Evolutionary conservation across 305 asterid species (phyloP).

Genomic region (Fraxinus greggii): DNA sequence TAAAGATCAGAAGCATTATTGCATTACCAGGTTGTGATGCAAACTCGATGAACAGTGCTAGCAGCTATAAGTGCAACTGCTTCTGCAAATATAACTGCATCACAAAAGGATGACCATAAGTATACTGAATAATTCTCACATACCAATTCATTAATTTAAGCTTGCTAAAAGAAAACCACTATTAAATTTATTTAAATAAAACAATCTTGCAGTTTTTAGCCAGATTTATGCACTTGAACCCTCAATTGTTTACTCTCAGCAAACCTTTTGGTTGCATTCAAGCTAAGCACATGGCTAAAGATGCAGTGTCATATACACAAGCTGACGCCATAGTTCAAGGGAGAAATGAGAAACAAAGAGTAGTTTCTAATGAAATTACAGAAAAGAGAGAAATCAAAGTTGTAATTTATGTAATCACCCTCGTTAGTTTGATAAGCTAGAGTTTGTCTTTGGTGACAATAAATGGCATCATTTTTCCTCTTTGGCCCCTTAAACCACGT

Average conservation of each 20-base stretch:
- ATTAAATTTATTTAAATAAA: neutral
- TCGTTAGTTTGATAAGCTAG: neutral
- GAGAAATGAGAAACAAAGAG: neutral
- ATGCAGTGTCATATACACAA: neutral
- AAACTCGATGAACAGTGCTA: constrained; percentile 86
- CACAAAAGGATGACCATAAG: constrained; percentile 20
- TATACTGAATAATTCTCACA: constrained; percentile 3
- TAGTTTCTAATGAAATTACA: neutral
- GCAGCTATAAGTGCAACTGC: constrained; percentile 81
- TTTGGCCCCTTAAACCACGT: neutral
- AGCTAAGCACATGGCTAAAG: neutral
- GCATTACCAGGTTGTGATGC: constrained; percentile 87
- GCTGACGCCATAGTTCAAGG: neutral
- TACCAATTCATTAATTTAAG: neutral
- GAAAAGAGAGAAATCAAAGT: neutral
- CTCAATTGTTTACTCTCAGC: neutral
- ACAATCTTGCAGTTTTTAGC: neutral
- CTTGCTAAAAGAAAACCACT: neutral
- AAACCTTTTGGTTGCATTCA: neutral
- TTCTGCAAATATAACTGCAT: constrained; percentile 74
- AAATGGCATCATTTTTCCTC: neutral
- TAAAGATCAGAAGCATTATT: constrained; percentile 3
- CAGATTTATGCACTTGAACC: constrained; percentile 1
- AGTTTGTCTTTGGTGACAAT: neutral
- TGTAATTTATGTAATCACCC: neutral